Base-by-base conservation (phyloP, 805 yeast genomes). In the Candida maesae region DNA sequence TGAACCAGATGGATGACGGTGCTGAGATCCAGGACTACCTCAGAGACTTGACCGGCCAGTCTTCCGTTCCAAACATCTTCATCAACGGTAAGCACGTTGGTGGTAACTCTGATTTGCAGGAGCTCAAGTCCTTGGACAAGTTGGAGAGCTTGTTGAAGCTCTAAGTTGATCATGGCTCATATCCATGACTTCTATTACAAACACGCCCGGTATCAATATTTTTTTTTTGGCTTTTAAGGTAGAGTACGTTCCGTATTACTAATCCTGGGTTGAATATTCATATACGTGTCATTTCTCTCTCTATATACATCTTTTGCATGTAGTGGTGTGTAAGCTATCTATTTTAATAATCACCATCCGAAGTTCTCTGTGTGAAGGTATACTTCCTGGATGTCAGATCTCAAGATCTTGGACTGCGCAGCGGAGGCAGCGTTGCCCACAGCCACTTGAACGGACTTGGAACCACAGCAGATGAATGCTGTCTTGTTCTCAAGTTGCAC, bases 71-170 rank as follows among this genome's bases (percentile, higher is more conserved):
- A 48, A 89, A 84, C 63, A 76, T 91, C 53, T 91, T 84, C 69
- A 88, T 91, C 62, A 80, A 73, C 35, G 96, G 96, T 46, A 75
- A 90, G 67, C 96, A 89, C 71, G 79, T 91, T 58, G 99, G 99
- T 46, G 99, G 99, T 47, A 87, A 89, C 75, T 81, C 90, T 29
- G 96, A 87, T 53, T 70, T 91, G 50, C 95, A 89, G 67, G 71
- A 74, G 39, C 74, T 90, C 61, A 71, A 76, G 52, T 71, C 79
- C 18, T 55, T 64, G 34, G 93, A 84, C 53, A 61, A 79, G 64
- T 75, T 87, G 58, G 76, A 73, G 44, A 52, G 39, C 10, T 41
- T 69, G 37, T 52, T 71, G 44, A 50, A 61, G 42, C 45, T 54
- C 38, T 56, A 45, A 43, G 35, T 25, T 25, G 12, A 10, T 21